Base-by-base conservation (phyloP, 352 stramenopile genomes). In the Hyaloperonospora brassicae region DNA sequence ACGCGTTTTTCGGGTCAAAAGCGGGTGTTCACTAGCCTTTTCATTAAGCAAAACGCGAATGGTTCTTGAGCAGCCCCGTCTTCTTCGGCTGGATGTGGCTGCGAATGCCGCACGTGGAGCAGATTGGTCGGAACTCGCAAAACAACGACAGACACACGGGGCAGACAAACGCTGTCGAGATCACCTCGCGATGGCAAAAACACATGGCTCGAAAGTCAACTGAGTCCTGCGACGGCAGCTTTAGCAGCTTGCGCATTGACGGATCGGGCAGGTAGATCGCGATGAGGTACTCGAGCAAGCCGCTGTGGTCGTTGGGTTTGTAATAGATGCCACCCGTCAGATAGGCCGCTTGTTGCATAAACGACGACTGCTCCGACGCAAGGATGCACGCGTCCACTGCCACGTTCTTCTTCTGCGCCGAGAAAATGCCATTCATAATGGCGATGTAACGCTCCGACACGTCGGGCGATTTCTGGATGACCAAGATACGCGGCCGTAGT, bases 361-460 rank as follows among this genome's bases (percentile, higher is more conserved):
- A 93, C 46, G 79, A 77, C 56, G 85, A 95, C 51, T 87, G 83
- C 25, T 92, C 82, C 2, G 64, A 46, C 12, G 68, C 60, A 38
- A 95, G 63, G 39, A 93, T 83, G 50, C 84, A 91, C 13, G 83
- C 79, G 52, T 95, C 85, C 14, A 95, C 79, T 22, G 80, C 70
- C 17, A 95, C 78, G 43, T 65, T 73, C 60, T 87, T 90, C 66
- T 95, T 95, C 57, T 95, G 83, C 0, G 85, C 85, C 38, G 85
- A 93, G 60, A 95, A 95, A 54, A 93, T 93, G 52, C 71, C 79
- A 57, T 95, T 95, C 85, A 95, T 95, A 64, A 93, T 88, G 11
- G 83, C 80, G 47, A 95, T 95, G 66, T 95, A 95, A 60, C 93
- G 83, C 62, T 81, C 73, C 39, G 85, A 86, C 50, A 92, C 80